A percentile compares a stretch with the other conserved stretches of the same genome.
phyloP scores from a whole-genome alignment of 257 asterid species.

The Rauvolfia tetraphylla region DNA sequence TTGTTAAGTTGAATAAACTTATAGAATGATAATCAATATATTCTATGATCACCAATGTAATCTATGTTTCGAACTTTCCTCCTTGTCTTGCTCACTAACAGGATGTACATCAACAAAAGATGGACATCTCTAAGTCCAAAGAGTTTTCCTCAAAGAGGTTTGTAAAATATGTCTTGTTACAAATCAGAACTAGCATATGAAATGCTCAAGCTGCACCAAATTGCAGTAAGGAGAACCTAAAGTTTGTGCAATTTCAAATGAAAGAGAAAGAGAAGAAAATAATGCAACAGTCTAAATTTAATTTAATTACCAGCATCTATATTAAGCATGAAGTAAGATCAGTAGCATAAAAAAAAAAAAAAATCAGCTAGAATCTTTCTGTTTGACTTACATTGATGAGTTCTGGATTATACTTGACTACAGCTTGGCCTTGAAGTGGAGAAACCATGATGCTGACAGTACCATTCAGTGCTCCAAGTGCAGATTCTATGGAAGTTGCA shows the following conservation, averaged over 20 bases:
- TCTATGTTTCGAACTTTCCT: neutral
- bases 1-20: neutral
- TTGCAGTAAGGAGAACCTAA: neutral
- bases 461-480: slow-evolving; percentile 64
- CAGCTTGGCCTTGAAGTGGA: slow-evolving; percentile 91
- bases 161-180: neutral
- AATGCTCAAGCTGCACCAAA: slow-evolving; percentile 1
- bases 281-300: neutral
- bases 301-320: neutral
- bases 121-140: neutral
- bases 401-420: slow-evolving; percentile 75
- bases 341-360: slow-evolving; percentile 12
- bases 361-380: slow-evolving; percentile 6
- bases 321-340: neutral
- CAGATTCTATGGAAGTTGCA: slow-evolving; percentile 78
- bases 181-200: slow-evolving; percentile 3
- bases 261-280: neutral
- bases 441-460: slow-evolving; percentile 68
- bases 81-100: neutral
- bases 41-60: neutral
- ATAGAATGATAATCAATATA: neutral
- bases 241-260: neutral
- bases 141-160: neutral
- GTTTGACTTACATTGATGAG: slow-evolving; percentile 55
- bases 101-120: neutral